phyloP scores from a whole-genome alignment of 2,329 filamentous ascomycete species.

The Triangularia verruculosa region DNA sequence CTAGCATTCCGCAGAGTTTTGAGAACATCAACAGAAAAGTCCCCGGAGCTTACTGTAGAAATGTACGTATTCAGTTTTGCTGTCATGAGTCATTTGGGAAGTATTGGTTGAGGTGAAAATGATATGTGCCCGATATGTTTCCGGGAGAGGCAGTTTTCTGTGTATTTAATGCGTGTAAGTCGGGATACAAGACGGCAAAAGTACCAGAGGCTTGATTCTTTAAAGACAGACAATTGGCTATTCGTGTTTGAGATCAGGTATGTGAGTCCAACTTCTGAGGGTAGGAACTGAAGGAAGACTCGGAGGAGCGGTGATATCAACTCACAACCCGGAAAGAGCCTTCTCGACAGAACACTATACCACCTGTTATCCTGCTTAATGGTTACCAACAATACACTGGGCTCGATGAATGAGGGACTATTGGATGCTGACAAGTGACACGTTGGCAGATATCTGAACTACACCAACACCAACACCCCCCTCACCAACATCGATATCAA shows the following conservation, averaged over 20 bases:
- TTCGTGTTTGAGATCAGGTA: too few species aligned
- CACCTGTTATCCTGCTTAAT: too few species aligned
- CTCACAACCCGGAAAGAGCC: too few species aligned
- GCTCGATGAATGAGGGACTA: too few species aligned
- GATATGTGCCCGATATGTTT: slow-evolving; percentile 22
- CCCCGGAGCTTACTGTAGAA: background rate
- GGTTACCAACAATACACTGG: too few species aligned
- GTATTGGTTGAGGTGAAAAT: background rate
- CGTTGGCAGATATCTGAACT: background rate
- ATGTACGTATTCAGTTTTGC: background rate
- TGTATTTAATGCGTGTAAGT: background rate
- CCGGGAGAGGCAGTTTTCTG: slow-evolving; percentile 2
- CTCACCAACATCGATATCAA: too few species aligned
- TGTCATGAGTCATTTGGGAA: background rate
- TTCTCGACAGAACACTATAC: too few species aligned
- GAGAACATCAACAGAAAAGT: background rate
- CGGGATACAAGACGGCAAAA: background rate
- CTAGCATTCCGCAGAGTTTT: background rate
- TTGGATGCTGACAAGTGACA: too few species aligned
- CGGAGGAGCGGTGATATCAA: too few species aligned
- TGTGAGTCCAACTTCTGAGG: too few species aligned
- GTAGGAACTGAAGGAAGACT: too few species aligned
- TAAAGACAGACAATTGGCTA: background rate
- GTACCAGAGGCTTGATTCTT: background rate
- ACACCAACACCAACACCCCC: background rate